Base-by-base conservation (phyloP, 805 yeast genomes). In the Saturnispora besseyi region DNA sequence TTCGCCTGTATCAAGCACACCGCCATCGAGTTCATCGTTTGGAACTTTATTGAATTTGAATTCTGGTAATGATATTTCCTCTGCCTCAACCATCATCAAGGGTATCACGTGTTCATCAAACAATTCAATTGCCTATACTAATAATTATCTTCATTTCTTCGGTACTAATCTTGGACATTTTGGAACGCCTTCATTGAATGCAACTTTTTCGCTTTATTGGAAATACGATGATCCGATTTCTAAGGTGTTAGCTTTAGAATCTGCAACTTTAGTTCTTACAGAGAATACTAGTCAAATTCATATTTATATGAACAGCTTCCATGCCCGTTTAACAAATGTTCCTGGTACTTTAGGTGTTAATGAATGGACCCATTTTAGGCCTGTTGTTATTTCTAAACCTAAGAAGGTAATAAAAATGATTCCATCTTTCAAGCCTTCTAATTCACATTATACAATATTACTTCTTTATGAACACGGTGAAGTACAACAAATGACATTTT, bases 141-240 rank as follows among this genome's bases (percentile, higher is more conserved):
- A 64, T 4, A 59, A 68, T 36, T 73, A 73, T 6, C 53, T 84
- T 3, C 76, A 69, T 52, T 66, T 78, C 37, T 87, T 95, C 95
- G 96, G 96, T 3, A 67, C 82, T 15, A 85, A 87, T 59, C 65
- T 78, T 26, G 96, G 96, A 0, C 96, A 87, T 63, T 79, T 87
- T 82, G 91, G 91, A n/a, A 42, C 46, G 2, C 49, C 53, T 5
- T 34, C 51, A n/a, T 31, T 48, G 12, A 49, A 42, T 40, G 28
- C 53, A 13, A 32, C 31, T 3, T 62, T 69, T 55, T 79, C 80
- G 1, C 56, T 63, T 1, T 56, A 70, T 49, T 61, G 73, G 21
- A 68, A 64, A 30, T 73, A 79, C 41, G 77, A 74, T 57, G 79
- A 69, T 38, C 49, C 66, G 0, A 78, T 87, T 30, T 74, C 72